A percentile compares a stretch with the other conserved stretches of the same genome.
Conservation (phyloP, 2,329 filamentous ascomycete species). For the Epichloe brachyelytri region DNA sequence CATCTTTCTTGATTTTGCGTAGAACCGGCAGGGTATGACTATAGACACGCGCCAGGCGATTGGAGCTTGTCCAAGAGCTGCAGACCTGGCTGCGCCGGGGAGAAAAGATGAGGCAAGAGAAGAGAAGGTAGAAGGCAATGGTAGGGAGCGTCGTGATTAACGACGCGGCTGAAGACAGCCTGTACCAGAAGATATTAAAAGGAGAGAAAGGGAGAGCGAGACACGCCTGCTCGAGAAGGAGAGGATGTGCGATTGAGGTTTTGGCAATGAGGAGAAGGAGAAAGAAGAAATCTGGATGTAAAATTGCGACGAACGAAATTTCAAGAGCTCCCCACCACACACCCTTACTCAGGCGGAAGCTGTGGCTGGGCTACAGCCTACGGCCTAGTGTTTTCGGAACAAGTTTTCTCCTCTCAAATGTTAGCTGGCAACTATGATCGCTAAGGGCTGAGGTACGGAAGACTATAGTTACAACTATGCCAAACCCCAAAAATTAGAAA, state of each 20-base stretch:
- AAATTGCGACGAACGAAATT: slow-evolving; percentile 16
- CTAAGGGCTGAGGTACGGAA: too few species aligned
- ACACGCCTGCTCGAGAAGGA: slow-evolving; percentile 14
- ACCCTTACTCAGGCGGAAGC: background rate
- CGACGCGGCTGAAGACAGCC: slow-evolving; percentile 30
- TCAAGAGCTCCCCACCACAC: slow-evolving; percentile 13
- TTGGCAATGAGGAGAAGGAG: slow-evolving; percentile 7
- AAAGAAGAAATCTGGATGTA: slow-evolving; percentile 12
- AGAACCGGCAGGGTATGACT: slow-evolving; percentile 37
- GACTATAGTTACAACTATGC: too few species aligned
- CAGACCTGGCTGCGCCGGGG: slow-evolving; percentile 55
- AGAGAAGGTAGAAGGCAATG: slow-evolving; percentile 33
- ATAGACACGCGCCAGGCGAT: slow-evolving; percentile 39
- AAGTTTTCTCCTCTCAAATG: slow-evolving; percentile 4
- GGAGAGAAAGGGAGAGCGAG: slow-evolving; percentile 1
- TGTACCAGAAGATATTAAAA: slow-evolving; percentile 13
- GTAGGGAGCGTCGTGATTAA: slow-evolving; percentile 31
- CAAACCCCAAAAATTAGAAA: too few species aligned
- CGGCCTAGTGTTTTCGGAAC: slow-evolving; percentile 1
- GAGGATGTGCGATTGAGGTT: background rate
- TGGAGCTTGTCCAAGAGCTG: slow-evolving; percentile 38
- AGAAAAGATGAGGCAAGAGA: slow-evolving; percentile 37
- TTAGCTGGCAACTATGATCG: too few species aligned
- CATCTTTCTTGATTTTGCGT: slow-evolving; percentile 63
- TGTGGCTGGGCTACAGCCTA: background rate